Base-by-base conservation (phyloP, 2,329 filamentous ascomycete genomes). In the Claviceps maximensis region DNA sequence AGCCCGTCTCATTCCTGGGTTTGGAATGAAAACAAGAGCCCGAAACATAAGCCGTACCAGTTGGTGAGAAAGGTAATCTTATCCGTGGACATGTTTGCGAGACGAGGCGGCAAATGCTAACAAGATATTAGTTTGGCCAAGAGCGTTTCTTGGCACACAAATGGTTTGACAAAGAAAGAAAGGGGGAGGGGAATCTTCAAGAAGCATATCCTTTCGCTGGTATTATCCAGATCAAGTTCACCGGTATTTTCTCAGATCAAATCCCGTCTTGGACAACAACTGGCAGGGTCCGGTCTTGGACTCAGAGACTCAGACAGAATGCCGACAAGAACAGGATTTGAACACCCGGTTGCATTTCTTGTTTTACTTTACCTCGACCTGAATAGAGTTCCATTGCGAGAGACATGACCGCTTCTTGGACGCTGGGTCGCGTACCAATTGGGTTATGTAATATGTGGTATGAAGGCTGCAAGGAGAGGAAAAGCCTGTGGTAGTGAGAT, bases 171-270 rank as follows among this genome's bases (percentile, higher is more conserved):
- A 40, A 23, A 27, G 21, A 6, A 23, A 21, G n/a, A 36, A 47
- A 23, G 19, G 40, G 29, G 49, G 27, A 21, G 47, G 27, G 27
- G 47, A 19, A 45, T 50, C 53, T 47, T 55, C 76, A 80, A 80
- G 79, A 84, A 84, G 84, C 84, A 87, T 83, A 80, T 87, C 81
- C 84, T 87, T 87, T 83, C 85, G 84, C 84, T 86, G 83, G 83
- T 77, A 86, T 87, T 86, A 84, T 83, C 81, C 82, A 86, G 83
- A 86, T 87, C 84, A 87, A 87, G 84, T 88, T 87, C 77, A 73
- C 74, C 82, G 83, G 83, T 86, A 83, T 85, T 78, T 86, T 86
- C 82, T 86, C 82, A 86, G 82, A 83, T 66, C 67, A 63, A 62
- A 25, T n/a, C 42, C 42, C 21, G 23, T 25, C 42, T 45, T 45